Percentiles rank a stretch among this genome's conserved stretches.
Conservation (phyloP, 2,329 filamentous ascomycete genomes). For the Colletotrichum godetiae region DNA sequence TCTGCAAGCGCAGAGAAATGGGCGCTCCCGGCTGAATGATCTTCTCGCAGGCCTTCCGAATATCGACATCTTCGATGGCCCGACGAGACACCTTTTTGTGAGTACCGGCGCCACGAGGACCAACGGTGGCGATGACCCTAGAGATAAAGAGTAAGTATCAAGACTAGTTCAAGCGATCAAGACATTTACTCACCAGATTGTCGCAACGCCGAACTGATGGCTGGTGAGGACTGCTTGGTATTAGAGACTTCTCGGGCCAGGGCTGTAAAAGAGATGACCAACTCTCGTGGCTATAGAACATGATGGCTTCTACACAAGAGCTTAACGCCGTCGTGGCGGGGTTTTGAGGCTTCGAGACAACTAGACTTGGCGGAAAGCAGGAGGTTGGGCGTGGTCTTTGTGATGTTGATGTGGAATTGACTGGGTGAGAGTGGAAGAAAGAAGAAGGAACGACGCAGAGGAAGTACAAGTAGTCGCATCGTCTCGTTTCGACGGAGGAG, state of each 20-base stretch:
- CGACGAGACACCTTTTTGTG: constrained; percentile 85
- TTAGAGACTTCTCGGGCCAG: constrained; percentile 38
- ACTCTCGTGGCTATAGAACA: constrained; percentile 99
- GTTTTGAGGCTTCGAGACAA: background rate
- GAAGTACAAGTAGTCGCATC: background rate
- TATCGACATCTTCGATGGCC: constrained; percentile 88
- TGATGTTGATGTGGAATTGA: background rate
- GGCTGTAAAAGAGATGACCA: constrained; percentile 47
- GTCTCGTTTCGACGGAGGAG: background rate
- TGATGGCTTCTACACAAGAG: constrained; percentile 50
- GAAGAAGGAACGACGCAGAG: background rate
- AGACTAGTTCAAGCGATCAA: background rate
- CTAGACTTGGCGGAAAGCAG: too few species aligned
- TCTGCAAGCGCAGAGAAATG: constrained; percentile 89
- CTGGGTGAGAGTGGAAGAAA: background rate
- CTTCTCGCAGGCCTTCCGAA: constrained; percentile 87
- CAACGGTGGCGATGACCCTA: constrained; percentile 93
- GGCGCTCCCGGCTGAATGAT: constrained; percentile 86
- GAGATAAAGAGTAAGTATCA: background rate
- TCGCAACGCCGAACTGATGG: constrained; percentile 90
- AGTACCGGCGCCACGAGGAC: constrained; percentile 71
- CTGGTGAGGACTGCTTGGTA: constrained; percentile 77
- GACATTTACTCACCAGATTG: constrained; percentile 78
- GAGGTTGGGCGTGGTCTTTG: background rate
- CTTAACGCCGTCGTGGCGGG: constrained; percentile 6